Conservation (phyloP, 169 alveolate genomes). For the Eimeria acervulina region DNA sequence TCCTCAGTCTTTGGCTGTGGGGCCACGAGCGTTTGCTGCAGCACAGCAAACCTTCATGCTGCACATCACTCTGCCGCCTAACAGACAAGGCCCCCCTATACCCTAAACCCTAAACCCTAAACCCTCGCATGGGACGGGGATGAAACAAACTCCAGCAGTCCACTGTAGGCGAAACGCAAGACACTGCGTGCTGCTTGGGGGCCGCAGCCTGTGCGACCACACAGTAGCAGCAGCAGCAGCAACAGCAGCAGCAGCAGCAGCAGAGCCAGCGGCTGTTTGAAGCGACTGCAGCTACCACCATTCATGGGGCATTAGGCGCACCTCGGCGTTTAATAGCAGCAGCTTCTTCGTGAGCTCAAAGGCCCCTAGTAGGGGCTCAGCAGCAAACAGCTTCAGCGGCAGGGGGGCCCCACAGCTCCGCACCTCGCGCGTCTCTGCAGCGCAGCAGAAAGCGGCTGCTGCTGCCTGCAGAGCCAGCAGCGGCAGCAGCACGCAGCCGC, state of each 20-base stretch:
- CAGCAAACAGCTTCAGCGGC: conserved; percentile 28
- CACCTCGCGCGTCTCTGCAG: conserved; percentile 31
- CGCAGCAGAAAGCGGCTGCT: not conserved
- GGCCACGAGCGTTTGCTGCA: conserved; percentile 4
- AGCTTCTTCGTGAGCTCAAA: conserved; percentile 10
- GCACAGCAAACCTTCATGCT: not conserved
- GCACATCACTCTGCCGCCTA: not conserved
- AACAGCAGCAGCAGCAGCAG: not conserved
- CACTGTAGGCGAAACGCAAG: too few species aligned
- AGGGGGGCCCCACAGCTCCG: conserved; percentile 26
- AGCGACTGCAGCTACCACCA: not conserved
- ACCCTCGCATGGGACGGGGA: too few species aligned
- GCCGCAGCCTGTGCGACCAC: too few species aligned
- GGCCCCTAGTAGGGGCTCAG: conserved; percentile 42
- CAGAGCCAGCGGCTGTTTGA: not conserved
- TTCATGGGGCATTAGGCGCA: not conserved
- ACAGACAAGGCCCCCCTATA: not conserved
- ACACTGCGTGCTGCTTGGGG: too few species aligned
- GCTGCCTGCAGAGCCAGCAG: conserved; percentile 60
- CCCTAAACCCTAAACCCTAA: not conserved
- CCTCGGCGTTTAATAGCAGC: conserved; percentile 55
- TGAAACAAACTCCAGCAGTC: too few species aligned
- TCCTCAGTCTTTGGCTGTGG: not conserved
- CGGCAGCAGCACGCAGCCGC: conserved; percentile 65
- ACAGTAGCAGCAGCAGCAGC: not conserved